Evolutionary conservation across 306 rosid genomes (phyloP), one percentile per base, ranked within the genome.

Genomic region (Cucurbita pepo): DNA sequence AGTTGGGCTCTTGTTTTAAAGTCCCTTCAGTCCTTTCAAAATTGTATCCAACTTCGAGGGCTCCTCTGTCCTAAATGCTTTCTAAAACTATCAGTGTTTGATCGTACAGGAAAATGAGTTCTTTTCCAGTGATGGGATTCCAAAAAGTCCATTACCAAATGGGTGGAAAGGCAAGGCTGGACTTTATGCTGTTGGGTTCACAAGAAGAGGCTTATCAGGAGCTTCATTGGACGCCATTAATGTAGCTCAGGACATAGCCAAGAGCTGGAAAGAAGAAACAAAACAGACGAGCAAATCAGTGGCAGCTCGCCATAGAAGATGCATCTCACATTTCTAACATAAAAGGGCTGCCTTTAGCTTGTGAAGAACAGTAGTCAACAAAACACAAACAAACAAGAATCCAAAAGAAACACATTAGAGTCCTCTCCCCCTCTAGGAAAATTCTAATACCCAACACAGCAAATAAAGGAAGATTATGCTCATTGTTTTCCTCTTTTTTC

Each of bases 121-220:
- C 70, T 94, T 94, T 82, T 83, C 95, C 7, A 63, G 80, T 9
- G 96, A 94, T 75, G 96, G 98, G 69, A 76, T 84, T 41, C 96
- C 96, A 10, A 94, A 73, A 74, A 77, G 88, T 52, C 85, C 88
- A 81, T 90, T 94, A 61, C 98, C 95, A 74, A 89, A 89, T 85
- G 95, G 96, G 8, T 94, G 97, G 98, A 94, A 90, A 80, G 95
- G 96, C 15, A 94, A 87, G 25, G 86, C 61, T 47, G 96, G 97
- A 25, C 86, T 94, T 0, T 94, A 90, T 72, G 97, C 97, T 4
- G 98, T 94, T 58, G 98, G 98, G 72, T 94, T 94, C 77, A 88
- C 98, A 72, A 85, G 89, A 78, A 94, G 82, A 81, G 97, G 98
- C 40, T 79, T 94, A 1, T 85, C 98, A 45, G 98, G 98, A 52